Conservation (phyloP, 2,329 filamentous ascomycete genomes). For the Truncatella angustata region DNA sequence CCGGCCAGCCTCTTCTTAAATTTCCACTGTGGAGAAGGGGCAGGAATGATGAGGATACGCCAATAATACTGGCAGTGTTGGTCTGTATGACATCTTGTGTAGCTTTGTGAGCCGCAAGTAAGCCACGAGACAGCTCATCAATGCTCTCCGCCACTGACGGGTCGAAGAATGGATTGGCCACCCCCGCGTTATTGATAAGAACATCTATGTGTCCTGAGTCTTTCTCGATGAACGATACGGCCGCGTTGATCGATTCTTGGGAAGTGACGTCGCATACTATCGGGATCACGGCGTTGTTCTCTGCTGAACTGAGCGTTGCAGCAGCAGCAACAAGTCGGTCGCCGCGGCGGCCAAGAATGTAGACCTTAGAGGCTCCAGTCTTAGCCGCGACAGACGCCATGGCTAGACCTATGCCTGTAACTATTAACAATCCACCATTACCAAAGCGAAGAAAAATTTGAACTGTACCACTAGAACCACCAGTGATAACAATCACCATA, state of each 20-base stretch:
- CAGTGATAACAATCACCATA: neutral
- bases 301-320: no score
- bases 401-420: neutral
- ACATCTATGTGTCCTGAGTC: neutral
- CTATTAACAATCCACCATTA: no score
- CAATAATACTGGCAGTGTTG: neutral
- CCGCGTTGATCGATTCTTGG: neutral
- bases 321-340: neutral
- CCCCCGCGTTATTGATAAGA: neutral
- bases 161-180: neutral
- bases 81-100: neutral
- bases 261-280: neutral
- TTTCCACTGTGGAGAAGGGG: neutral
- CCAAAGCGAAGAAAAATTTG: neutral
- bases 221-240: neutral
- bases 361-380: neutral
- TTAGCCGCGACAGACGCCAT: neutral
- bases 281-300: neutral
- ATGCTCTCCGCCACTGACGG: neutral
- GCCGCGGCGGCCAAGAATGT: neutral
- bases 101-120: neutral
- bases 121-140: neutral
- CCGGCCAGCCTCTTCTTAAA: neutral
- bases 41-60: neutral
- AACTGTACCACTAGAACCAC: neutral